Evolutionary conservation across 495 filamentous ascomycete genomes (phyloP), one percentile per base, ranked within the genome.

Genomic region (Aspergillus heteromorphus): DNA sequence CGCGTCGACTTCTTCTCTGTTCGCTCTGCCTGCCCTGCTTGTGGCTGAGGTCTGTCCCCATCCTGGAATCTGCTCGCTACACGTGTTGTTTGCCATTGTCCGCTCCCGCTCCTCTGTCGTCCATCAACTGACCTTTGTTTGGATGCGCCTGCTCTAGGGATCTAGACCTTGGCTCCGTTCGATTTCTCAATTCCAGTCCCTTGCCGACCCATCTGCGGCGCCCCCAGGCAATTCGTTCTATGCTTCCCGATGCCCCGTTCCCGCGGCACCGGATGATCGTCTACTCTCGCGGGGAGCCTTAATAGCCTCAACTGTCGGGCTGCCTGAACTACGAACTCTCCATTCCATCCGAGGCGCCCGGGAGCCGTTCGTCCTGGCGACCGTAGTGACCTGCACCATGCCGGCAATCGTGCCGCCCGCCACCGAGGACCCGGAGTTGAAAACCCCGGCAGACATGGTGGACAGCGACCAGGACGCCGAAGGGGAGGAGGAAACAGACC

Each of bases 381-480:
- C 70, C 60, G 67, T 67, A 50, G 65, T 70, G 43, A 68, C 73
- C 36, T 66, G 64, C 58, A 74, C 62, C 47, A 77, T 79, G 77
- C 73, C 76, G 69, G 75, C 76, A 65, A 73, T 66, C 45, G 68
- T 72, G 71, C 69, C 71, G 66, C 67, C 72, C 62, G 65, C 65
- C 57, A 59, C 73, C 59, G 67, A 77, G 50, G 68, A 71, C 54
- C 64, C 66, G 48, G 64, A 69, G 55, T 62, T 68, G 53, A 65
- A 66, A 58, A 60, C 67, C 40, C 63, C 63, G 17, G 59, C 62
- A 48, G 72, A 73, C 42, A 55, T 66, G 59, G 63, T 67, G 25
- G 77, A 75, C 56, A 78, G 72, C 59, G 79, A 83, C 48, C 66
- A 73, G 55, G 82, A 82, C 56, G 79, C 77, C 14, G 76, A 79